Evolutionary conservation across 106 monocot species (phyloP), one percentile per base, ranked within the genome.

Genomic region (Xerophyta viscosa): DNA sequence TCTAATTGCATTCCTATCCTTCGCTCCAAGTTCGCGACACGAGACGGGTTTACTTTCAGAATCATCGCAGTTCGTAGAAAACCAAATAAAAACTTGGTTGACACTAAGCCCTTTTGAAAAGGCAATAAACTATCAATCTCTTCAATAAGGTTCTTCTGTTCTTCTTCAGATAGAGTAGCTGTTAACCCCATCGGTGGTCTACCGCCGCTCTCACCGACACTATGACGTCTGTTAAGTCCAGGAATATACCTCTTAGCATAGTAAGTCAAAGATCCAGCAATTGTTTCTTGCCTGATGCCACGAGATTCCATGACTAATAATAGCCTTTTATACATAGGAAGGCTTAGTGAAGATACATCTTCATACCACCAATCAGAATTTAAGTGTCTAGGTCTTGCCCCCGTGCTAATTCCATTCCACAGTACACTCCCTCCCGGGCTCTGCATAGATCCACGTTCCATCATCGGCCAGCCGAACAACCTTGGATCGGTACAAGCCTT

Each of bases 281-380:
- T 54, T 20, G 21, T 54, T 11, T 60, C 60, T 47, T 47, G 45
- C 27, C 19, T 60, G 37, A 60, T 29, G 27, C 60, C 46, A 29
- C 60, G 60, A 60, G 60, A 60, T 46, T 60, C 60, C 60, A 60
- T 60, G 29, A 46, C 45, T 13, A 28, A 27, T n/a, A 60, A 20
- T n/a, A 60, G 28, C 46, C 60, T 45, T 20, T 46, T 60, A 37
- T 36, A 54, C 54, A 54, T 18, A 21, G 54, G 54, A 54, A 54
- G 33, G 33, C 54, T 54, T 41, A 42, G 37, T 18, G 41, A 41
- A 20, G 57, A 57, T 13, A 57, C 57, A 25, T 57, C 57, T 13
- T 41, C 57, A 26, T 57, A 57, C 57, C 57, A 57, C 57, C 57
- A 57, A 57, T 57, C 57, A 41, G 57, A 41, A 57, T 33, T 57